Percentiles rank a stretch among this genome's conserved stretches.
phyloP scores from a whole-genome alignment of 2,329 filamentous ascomycete genomes.

The Bimuria novae-zelandiae region DNA sequence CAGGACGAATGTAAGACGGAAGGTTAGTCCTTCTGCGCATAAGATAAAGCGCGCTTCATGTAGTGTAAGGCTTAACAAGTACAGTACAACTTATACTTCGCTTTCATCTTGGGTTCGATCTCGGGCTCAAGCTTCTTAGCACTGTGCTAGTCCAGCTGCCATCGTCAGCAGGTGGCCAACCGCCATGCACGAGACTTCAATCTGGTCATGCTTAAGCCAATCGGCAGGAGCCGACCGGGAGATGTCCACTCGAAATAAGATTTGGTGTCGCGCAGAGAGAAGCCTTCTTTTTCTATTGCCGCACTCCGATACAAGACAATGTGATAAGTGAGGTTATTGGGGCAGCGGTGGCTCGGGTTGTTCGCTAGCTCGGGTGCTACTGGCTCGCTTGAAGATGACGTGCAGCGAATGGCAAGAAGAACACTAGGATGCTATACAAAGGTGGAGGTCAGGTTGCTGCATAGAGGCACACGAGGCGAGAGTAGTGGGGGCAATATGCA shows the following conservation, averaged over 20 bases:
- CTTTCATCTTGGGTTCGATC: not conserved
- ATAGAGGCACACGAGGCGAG: slow-evolving; percentile 9
- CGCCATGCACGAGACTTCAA: slow-evolving; percentile 27
- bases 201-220: slow-evolving; percentile 20
- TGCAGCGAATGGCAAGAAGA: slow-evolving; percentile 32
- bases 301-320: slow-evolving; percentile 12
- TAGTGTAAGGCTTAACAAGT: slow-evolving; percentile 8
- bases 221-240: slow-evolving; percentile 20
- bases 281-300: slow-evolving; percentile 13
- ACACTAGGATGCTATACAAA: slow-evolving; percentile 17
- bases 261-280: slow-evolving; percentile 18
- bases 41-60: not conserved
- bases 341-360: slow-evolving; percentile 18
- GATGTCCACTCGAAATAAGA: slow-evolving; percentile 10
- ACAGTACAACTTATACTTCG: slow-evolving; percentile 8
- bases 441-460: slow-evolving; percentile 14
- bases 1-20: not conserved
- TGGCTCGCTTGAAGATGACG: slow-evolving; percentile 31
- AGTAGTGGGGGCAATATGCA: slow-evolving; percentile 25
- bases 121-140: slow-evolving; percentile 1
- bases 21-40: not conserved
- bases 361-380: slow-evolving; percentile 25
- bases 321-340: slow-evolving; percentile 35
- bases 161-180: slow-evolving; percentile 29
- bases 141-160: slow-evolving; percentile 26